A percentile compares a stretch with the other conserved stretches of the same genome.
Evolutionary conservation across 176 grass and related monocot species (phyloP).

Genomic region (Carex scoparia): DNA sequence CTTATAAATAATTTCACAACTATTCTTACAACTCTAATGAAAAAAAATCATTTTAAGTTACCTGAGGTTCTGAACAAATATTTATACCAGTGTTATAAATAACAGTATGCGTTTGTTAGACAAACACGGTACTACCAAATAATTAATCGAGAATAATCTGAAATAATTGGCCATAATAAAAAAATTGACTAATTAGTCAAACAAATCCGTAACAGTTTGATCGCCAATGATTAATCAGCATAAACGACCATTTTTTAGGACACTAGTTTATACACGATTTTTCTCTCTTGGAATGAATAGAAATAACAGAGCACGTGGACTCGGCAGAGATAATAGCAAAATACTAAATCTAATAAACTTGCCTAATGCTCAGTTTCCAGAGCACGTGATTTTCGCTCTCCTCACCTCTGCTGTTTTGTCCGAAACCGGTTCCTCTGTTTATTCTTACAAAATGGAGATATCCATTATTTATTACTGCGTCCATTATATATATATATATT

Average conservation of each 20-base stretch:
- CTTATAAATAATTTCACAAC: background rate
- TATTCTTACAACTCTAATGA: background rate
- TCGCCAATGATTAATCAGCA: too few species aligned
- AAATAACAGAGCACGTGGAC: background rate
- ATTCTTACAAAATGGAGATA: background rate
- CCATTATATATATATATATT: too few species aligned
- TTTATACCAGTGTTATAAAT: too few species aligned
- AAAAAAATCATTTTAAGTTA: background rate
- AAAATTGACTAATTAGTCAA: too few species aligned
- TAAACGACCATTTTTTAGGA: too few species aligned
- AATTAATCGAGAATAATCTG: too few species aligned
- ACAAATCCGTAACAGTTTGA: too few species aligned
- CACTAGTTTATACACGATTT: background rate
- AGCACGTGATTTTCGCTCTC: slow-evolving; percentile 4
- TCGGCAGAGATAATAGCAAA: background rate
- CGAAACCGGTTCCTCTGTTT: background rate
- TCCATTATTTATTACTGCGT: background rate
- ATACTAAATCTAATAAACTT: slow-evolving; percentile 7
- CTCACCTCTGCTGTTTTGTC: background rate
- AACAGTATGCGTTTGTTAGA: too few species aligned
- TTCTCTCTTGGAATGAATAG: background rate
- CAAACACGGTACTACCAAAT: too few species aligned
- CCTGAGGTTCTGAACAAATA: background rate
- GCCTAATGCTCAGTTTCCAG: background rate
- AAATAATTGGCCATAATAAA: too few species aligned